Evolutionary conservation across 148 eudicot genomes (phyloP).

Genomic region (Bassia scoparia): DNA sequence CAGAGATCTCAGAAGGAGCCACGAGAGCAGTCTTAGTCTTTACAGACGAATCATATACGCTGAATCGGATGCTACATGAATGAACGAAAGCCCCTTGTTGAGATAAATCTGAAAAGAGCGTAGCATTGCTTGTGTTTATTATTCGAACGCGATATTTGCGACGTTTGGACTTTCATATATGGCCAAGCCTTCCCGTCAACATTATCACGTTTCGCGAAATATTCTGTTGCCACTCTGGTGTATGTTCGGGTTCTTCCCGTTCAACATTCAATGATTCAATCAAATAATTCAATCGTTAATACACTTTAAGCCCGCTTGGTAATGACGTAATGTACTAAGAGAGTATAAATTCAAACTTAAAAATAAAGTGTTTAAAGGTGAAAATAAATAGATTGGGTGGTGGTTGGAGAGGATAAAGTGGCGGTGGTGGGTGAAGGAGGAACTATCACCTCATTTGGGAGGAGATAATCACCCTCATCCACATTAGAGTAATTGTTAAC

Average conservation of each 20-base stretch:
- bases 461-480: no score
- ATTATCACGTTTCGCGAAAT: constrained; percentile 69
- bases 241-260: constrained; percentile 71
- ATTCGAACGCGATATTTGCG: constrained; percentile 70
- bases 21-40: constrained; percentile 35
- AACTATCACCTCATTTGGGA: no score
- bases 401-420: no score
- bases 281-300: no score
- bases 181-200: constrained; percentile 95
- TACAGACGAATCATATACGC: constrained; percentile 42
- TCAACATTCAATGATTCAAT: neutral
- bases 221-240: constrained; percentile 89
- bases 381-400: no score
- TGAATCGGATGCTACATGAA: constrained; percentile 70
- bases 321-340: no score
- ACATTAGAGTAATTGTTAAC: no score
- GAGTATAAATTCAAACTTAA: no score
- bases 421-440: no score
- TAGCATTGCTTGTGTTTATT: constrained; percentile 79
- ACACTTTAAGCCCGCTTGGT: no score
- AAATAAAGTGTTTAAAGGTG: no score
- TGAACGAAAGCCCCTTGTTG: constrained; percentile 46
- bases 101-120: constrained; percentile 60
- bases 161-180: constrained; percentile 54
- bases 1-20: constrained; percentile 80